These are phyloP conservation scores for Auriscalpium microsporum DNA, from an alignment of 768 basidiomycete species.

Conservation along the genomic window DNA sequence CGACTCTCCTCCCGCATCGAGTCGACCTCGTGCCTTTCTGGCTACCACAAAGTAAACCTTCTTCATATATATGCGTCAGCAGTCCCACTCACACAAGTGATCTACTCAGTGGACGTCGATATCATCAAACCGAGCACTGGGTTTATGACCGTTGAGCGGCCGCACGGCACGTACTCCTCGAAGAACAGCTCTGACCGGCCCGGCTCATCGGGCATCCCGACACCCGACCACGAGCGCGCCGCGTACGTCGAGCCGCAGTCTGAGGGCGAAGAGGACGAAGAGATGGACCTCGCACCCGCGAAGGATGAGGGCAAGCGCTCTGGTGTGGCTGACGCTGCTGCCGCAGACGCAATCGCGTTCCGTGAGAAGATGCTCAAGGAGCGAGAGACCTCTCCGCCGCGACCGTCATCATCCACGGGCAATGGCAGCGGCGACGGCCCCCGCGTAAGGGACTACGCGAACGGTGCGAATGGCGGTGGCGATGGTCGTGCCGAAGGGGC, in stretches of 20 bases:
- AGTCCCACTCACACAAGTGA: neutral
- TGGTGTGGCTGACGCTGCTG: conserved; percentile 62
- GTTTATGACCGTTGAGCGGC: conserved; percentile 61
- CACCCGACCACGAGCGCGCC: conserved; percentile 25
- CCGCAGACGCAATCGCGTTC: conserved; percentile 79
- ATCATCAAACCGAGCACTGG: conserved; percentile 90
- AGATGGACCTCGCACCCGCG: conserved; percentile 55
- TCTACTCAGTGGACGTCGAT: conserved; percentile 74
- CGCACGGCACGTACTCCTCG: conserved; percentile 33
- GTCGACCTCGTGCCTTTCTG: conserved; percentile 98
- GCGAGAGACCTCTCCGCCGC: conserved; percentile 4
- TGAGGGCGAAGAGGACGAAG: conserved; percentile 91
- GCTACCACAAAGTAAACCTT: conserved; percentile 79
- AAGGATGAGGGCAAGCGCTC: conserved; percentile 77
- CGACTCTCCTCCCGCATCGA: conserved; percentile 83
- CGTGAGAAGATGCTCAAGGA: conserved; percentile 73
- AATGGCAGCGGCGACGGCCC: conserved; percentile 19
- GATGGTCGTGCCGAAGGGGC: conserved; percentile 13
- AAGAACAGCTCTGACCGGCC: conserved; percentile 19
- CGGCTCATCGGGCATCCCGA: conserved; percentile 34
- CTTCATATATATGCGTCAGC: neutral
- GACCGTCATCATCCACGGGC: neutral
- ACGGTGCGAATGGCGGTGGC: conserved; percentile 8
- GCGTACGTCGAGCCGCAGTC: conserved; percentile 84
- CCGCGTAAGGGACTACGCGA: conserved; percentile 11